These are phyloP conservation scores for Penicillium sp. DNA, from an alignment of 2,329 filamentous ascomycete species.

Conservation along the genomic window DNA sequence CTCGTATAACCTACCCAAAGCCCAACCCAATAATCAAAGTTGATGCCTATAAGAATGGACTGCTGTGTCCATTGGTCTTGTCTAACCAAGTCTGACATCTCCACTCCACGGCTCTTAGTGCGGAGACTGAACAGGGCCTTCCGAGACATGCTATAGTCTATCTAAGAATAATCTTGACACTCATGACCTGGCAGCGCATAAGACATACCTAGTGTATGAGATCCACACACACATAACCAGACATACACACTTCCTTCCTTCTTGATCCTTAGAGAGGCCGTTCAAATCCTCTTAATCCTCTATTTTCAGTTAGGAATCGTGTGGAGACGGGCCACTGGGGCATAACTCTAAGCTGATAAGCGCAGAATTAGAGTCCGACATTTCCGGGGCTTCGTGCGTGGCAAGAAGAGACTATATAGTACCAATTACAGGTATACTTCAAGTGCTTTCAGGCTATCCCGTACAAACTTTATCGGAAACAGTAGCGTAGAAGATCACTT, in stretches of 20 bases:
- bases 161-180: background rate
- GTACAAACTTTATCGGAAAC: too few species aligned
- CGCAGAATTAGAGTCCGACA: background rate
- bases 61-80: background rate
- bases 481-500: too few species aligned
- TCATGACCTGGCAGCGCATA: slow-evolving; percentile 3
- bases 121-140: background rate
- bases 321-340: background rate
- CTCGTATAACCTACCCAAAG: slow-evolving; percentile 1
- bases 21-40: background rate
- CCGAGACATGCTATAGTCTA: background rate
- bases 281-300: too few species aligned
- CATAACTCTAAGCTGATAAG: background rate
- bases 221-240: background rate
- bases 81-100: slow-evolving; percentile 1
- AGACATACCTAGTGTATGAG: background rate
- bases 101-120: background rate
- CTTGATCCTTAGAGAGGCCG: background rate
- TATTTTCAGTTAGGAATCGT: background rate
- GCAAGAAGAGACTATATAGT: background rate
- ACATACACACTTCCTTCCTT: background rate
- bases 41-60: background rate
- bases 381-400: slow-evolving; percentile 3
- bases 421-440: too few species aligned
- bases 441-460: too few species aligned